A percentile compares a stretch with the other conserved stretches of the same genome.
phyloP scores from a whole-genome alignment of 768 basidiomycete species.

The Podaxis sp. region DNA sequence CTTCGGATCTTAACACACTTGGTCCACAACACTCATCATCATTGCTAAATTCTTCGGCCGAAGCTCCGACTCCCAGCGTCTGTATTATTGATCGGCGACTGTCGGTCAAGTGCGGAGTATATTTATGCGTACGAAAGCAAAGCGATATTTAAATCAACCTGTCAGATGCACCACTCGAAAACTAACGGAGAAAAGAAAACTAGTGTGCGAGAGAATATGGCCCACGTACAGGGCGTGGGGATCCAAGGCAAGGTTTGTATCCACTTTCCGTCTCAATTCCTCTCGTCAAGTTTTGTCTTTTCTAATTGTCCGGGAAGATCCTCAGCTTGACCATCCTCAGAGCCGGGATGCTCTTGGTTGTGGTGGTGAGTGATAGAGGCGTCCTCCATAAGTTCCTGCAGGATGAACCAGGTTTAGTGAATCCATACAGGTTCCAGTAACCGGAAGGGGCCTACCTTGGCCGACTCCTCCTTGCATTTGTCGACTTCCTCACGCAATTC shows the following conservation, averaged over 20 bases:
- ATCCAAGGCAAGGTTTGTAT: neutral
- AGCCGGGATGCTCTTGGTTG: neutral
- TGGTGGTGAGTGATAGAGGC: constrained; percentile 19
- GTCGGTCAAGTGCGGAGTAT: neutral
- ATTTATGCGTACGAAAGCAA: neutral
- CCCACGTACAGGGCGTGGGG: neutral
- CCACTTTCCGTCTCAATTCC: neutral
- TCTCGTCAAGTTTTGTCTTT: constrained; percentile 7
- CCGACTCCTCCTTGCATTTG: constrained; percentile 81
- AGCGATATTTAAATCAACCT: neutral
- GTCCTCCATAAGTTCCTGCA: constrained; percentile 13
- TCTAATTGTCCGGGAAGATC: neutral
- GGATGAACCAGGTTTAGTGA: neutral
- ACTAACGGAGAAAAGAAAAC: neutral
- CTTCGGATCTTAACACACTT: constrained; percentile 1
- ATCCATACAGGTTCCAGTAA: neutral
- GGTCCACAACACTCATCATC: neutral
- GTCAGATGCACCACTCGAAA: neutral
- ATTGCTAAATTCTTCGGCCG: no score
- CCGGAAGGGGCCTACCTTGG: constrained; percentile 33
- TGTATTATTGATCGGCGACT: no score
- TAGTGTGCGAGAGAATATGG: neutral
- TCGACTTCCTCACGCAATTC: constrained; percentile 57
- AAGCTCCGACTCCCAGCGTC: no score
- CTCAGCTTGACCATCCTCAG: constrained; percentile 3